Evolutionary conservation across 495 filamentous ascomycete genomes (phyloP).

Genomic region (Penicillium simplicissimum): DNA sequence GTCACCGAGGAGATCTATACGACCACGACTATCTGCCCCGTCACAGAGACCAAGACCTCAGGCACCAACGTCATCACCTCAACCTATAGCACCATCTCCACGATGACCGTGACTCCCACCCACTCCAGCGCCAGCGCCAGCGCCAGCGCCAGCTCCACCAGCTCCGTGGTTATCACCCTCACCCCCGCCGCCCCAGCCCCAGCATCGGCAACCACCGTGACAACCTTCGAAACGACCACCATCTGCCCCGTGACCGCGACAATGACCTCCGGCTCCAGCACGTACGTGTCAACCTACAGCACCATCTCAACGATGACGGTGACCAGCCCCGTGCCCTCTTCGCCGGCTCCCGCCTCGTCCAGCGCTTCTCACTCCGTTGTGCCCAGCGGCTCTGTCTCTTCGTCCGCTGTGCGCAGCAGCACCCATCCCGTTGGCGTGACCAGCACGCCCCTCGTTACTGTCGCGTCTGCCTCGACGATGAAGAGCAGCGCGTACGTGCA

Average conservation of each 20-base stretch:
- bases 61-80: background rate
- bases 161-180: background rate
- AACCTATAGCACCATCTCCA: conserved; percentile 3
- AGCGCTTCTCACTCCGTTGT: background rate
- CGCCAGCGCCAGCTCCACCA: background rate
- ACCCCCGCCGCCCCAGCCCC: background rate
- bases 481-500: background rate
- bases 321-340: background rate
- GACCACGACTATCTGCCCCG: conserved; percentile 7
- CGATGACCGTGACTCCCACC: conserved; percentile 2
- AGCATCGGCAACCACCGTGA: background rate
- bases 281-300: background rate
- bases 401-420: background rate
- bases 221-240: conserved; percentile 4
- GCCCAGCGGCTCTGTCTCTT: background rate
- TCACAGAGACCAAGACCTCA: background rate
- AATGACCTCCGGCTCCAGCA: conserved; percentile 2
- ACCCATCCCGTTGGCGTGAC: background rate
- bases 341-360: background rate
- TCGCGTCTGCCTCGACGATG: background rate
- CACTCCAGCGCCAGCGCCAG: background rate
- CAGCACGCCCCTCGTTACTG: background rate
- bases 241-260: conserved; percentile 2
- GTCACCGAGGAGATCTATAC: background rate
- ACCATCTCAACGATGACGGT: conserved; percentile 1